A percentile compares a stretch with the other conserved stretches of the same genome.
phyloP scores from a whole-genome alignment of 768 basidiomycete species.

The Coprinopsis sp. region DNA sequence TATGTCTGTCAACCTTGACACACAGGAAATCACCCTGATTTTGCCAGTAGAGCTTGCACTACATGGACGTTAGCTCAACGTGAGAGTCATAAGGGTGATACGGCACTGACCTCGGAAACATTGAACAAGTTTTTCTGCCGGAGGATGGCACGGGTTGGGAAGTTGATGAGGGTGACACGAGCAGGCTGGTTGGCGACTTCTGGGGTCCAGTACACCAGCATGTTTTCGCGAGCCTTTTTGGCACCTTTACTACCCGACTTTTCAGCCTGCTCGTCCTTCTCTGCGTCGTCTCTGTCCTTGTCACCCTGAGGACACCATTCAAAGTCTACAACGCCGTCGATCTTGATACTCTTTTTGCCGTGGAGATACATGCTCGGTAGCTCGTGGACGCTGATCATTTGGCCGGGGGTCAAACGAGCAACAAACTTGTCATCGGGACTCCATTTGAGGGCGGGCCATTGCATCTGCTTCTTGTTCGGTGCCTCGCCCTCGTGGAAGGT shows the following conservation, averaged over 20 bases:
- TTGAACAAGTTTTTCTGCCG: slow-evolving; percentile 98
- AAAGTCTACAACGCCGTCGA: slow-evolving; percentile 96
- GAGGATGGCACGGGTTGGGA: slow-evolving; percentile 79
- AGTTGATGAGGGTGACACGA: slow-evolving; percentile 86
- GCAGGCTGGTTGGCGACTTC: slow-evolving; percentile 96
- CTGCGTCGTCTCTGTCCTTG: slow-evolving; percentile 73
- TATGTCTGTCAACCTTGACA: slow-evolving; percentile 98
- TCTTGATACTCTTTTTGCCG: slow-evolving; percentile 95
- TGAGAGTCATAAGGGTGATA: not conserved
- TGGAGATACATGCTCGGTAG: slow-evolving; percentile 90
- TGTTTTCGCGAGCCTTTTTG: slow-evolving; percentile 80
- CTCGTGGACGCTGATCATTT: slow-evolving; percentile 95
- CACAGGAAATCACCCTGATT: slow-evolving; percentile 98
- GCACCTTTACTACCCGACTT: slow-evolving; percentile 38
- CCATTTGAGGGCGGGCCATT: slow-evolving; percentile 97
- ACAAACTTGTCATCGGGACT: slow-evolving; percentile 94
- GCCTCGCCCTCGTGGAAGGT: slow-evolving; percentile 56
- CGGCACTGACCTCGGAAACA: slow-evolving; percentile 77
- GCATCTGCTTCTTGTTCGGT: slow-evolving; percentile 73
- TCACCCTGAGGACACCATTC: slow-evolving; percentile 97
- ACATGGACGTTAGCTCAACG: slow-evolving; percentile 8
- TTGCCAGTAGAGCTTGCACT: slow-evolving; percentile 99
- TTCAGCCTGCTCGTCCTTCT: slow-evolving; percentile 36
- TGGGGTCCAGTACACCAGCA: slow-evolving; percentile 96
- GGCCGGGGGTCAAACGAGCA: slow-evolving; percentile 81